Base-by-base conservation (phyloP, 2,329 filamentous ascomycete species). In the Macrophomina tecta region DNA sequence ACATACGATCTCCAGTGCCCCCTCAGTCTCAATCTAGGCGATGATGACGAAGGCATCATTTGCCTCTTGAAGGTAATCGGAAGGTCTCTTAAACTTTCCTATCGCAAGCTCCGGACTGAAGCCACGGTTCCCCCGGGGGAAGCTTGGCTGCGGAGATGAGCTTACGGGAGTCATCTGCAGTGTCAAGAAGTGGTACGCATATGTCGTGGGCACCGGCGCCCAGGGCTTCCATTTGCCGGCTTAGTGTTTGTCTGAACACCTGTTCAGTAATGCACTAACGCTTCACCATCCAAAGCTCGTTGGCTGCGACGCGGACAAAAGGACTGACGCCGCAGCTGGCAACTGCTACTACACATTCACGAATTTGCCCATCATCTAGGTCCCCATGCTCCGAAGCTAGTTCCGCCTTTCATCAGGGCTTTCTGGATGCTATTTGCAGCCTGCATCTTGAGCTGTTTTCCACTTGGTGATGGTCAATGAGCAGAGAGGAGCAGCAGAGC, bases 231-330 rank as follows among this genome's bases (percentile, higher is more conserved):
- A 60, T 7, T n/a, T 8, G 12, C 16, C 32, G 30, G 28, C 23
- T 63, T 66, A 14, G 23, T 32, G 40, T 34, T n/a, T 23, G 49
- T 61, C 23, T 34, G 38, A 40, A 7, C 16, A 28, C 6, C 7
- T 32, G 12, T n/a, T 12, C 52, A 36, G 63, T 45, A 28, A 49
- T 60, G 11, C 66, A 72, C 77, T 67, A 74, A 81, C 86, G 78
- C 73, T 89, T 88, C 67, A 88, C 84, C 85, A 87, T 86, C 86
- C 85, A 88, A 56, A 82, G 80, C 76, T 88, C 85, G 66, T 86
- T 86, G 34, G 84, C 84, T 16, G 84, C 81, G 49, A 88, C 83
- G 61, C 80, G 76, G 23, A 83, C 80, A 11, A 83, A 69, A 4
- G 81, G 81, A 38, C 76, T 79, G 30, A 82, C 78, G 11, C 79